Evolutionary conservation across 371 early-diverging fungal genomes (phyloP), one percentile per base, ranked within the genome.

Genomic region (Mucor ambiguus): DNA sequence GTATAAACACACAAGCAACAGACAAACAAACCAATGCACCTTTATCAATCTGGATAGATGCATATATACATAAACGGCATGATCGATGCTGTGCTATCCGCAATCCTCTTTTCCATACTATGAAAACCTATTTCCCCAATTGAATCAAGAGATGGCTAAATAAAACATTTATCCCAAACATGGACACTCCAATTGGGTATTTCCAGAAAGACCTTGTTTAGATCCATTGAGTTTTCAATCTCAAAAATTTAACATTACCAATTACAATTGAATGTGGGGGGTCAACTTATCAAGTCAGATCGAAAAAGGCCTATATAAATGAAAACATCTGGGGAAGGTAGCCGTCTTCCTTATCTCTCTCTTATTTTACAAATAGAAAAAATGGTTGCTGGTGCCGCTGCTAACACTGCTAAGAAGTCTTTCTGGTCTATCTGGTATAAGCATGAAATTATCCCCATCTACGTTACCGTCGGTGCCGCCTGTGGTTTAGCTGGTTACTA

Each of bases 351-450:
- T 37, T 52, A 29, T 59, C 43, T 46, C 54, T 67, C 52, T 69
- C 22, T 64, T 44, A 12, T 35, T 55, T 69, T 59, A 46, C 38
- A 41, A 61, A 29, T 41, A 55, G 44, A 32, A 62, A 72, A 73
- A 70, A 80, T 80, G 80, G 66, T 74, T 73, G 71, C 76, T 67
- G 66, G 75, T 71, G 67, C 75, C 64, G 70, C 79, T 60, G 74
- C 77, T 65, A 56, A 73, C 70, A 62, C 74, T 68, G 82, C 76
- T 68, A 80, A 80, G 69, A 81, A 78, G 68, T 70, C 81, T 35
- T 71, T 81, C 80, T 83, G 81, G 81, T 68, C 58, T 61, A 83
- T 79, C 73, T 83, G 84, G 84, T 83, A 81, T 70, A 83, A 81
- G 74, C 72, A 71, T 63, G 84, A 83, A 76, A 75, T 83, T 73